Base-by-base conservation (phyloP, 108 stramenopile genomes). In the Nitzschia sp. region DNA sequence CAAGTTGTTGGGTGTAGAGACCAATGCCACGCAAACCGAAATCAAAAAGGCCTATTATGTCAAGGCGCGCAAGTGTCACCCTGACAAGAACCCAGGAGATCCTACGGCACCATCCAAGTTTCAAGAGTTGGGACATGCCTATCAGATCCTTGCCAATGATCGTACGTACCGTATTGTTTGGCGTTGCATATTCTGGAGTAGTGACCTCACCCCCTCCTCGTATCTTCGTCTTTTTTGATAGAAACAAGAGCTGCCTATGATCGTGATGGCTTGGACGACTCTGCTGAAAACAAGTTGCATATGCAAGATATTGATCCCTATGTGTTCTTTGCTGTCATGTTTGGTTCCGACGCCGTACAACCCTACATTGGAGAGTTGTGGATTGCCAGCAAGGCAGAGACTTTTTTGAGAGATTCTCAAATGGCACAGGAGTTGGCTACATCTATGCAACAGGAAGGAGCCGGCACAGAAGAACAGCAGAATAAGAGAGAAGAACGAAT, bases 21-120 rank as follows among this genome's bases (percentile, higher is more conserved):
- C 94, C 41, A 85, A 86, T 66, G 94, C 96, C 17, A 72, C 83
- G 5, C 67, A 84, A 51, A 76, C 66, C n/a, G 88, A 94, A 70
- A 92, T 97, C 51, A 94, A 93, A 60, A 95, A 95, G 71, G 92
- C 90, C 6, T 97, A 97, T 60, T 94, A 91, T 71, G 88, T 90
- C 46, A 83, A 87, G 59, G 93, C 94, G 20, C 57, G 90, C 25
- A 77, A 85, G 56, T 81, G 80, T 51, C 83, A 83, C 65, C 96
- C 96, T 8, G 96, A 95, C 62, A 92, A 91, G 72, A 85, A 86
- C 55, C 86, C 84, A n/a, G 91, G 80, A 50, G 91, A 93, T 75
- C 87, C 92, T 10, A 83, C 91, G 21, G 92, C 91, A 17, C 82
- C 84, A 8, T 66, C 80, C 10, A 86, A 86, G 67, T 97, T 97